These are phyloP conservation scores for Colletotrichum sp. DNA, from an alignment of 2,329 filamentous ascomycete species.

Conservation along the genomic window DNA sequence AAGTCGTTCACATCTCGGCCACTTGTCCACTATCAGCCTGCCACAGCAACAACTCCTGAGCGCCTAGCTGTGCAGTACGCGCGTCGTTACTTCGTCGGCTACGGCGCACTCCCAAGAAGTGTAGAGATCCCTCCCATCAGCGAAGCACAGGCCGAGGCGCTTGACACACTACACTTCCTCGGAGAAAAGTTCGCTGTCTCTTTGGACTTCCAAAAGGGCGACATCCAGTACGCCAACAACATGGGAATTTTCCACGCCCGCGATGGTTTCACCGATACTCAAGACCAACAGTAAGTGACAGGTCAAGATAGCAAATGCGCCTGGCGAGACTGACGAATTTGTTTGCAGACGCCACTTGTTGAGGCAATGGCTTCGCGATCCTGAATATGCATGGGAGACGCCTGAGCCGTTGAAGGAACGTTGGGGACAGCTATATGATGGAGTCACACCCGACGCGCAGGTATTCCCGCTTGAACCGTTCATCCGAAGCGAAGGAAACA, in stretches of 20 bases:
- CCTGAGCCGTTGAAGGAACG: constrained; percentile 46
- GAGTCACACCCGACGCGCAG: constrained; percentile 53
- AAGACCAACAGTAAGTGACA: constrained; percentile 44
- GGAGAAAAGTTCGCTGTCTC: constrained; percentile 50
- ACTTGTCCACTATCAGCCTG: constrained; percentile 61
- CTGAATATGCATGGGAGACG: constrained; percentile 54
- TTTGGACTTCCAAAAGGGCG: constrained; percentile 53
- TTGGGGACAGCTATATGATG: constrained; percentile 60
- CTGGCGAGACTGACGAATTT: constrained; percentile 19
- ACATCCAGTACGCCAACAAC: constrained; percentile 64
- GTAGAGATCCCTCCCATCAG: constrained; percentile 60
- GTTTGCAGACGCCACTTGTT: constrained; percentile 50
- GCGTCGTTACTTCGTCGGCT: constrained; percentile 63
- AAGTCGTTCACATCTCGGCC: constrained; percentile 54
- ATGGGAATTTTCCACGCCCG: constrained; percentile 58
- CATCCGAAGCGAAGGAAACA: constrained; percentile 29
- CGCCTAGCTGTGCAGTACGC: constrained; percentile 66
- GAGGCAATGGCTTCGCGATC: constrained; percentile 55
- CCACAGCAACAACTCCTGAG: constrained; percentile 50
- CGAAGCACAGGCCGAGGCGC: constrained; percentile 57
- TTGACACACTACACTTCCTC: constrained; percentile 55
- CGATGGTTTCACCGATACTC: constrained; percentile 51
- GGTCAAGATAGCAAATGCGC: too few relatives aligned
- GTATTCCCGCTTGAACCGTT: constrained; percentile 62
- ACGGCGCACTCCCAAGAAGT: constrained; percentile 57